Conservation (phyloP, 371 early-diverging fungal species). For the Mucor piriformis region DNA sequence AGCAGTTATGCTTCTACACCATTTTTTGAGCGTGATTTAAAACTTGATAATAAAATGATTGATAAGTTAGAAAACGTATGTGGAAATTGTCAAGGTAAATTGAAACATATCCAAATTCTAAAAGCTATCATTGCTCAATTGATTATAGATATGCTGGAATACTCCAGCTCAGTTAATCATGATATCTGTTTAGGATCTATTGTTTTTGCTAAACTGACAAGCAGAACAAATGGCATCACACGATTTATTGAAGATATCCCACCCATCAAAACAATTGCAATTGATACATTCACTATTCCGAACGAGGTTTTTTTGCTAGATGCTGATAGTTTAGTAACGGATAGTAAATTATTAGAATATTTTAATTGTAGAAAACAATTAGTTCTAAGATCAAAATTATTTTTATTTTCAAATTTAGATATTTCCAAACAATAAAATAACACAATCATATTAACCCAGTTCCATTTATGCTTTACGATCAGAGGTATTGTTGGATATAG, state of each 20-base stretch:
- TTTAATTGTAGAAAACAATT: slow-evolving; percentile 14
- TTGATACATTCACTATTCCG: slow-evolving; percentile 17
- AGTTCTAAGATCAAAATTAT: slow-evolving; percentile 13
- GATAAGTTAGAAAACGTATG: too few species aligned
- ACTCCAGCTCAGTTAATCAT: slow-evolving; percentile 9
- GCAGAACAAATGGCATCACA: slow-evolving; percentile 15
- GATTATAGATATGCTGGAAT: slow-evolving; percentile 5
- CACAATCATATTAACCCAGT: too few species aligned
- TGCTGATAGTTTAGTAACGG: slow-evolving; percentile 7
- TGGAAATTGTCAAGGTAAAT: too few species aligned
- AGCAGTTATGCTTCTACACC: too few species aligned
- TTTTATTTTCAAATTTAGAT: too few species aligned
- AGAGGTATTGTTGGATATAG: too few species aligned
- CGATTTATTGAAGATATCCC: slow-evolving; percentile 13
- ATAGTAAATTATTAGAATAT: slow-evolving; percentile 11
- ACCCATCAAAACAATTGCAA: slow-evolving; percentile 15
- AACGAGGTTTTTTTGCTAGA: slow-evolving; percentile 19
- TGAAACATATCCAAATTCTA: too few species aligned
- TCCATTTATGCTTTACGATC: too few species aligned
- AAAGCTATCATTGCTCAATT: too few species aligned
- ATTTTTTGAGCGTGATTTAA: too few species aligned
- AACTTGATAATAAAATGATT: too few species aligned
- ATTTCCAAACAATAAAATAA: too few species aligned
- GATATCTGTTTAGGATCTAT: slow-evolving; percentile 16
- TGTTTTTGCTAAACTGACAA: slow-evolving; percentile 20